A percentile compares a stretch with the other conserved stretches of the same genome.
Evolutionary conservation across 208 protist genomes (phyloP).

Genomic region (Porcisia hertigi): DNA sequence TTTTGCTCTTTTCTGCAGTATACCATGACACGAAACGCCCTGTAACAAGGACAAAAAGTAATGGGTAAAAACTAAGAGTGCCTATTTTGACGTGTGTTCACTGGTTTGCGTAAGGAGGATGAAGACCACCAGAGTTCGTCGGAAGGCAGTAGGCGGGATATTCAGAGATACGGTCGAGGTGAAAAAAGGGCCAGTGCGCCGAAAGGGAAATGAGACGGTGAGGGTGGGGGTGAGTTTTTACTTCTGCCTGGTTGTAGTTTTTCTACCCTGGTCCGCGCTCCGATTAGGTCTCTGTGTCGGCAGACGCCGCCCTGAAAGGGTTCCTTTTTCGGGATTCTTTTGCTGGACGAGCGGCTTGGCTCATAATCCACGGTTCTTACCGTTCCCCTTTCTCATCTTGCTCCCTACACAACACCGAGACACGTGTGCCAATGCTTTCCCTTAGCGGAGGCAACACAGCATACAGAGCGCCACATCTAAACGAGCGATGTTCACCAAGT

Average conservation of each 20-base stretch:
- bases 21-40: neutral
- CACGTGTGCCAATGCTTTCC: neutral
- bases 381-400: neutral
- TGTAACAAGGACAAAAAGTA: neutral
- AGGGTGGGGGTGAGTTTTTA: neutral
- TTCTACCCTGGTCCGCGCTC: neutral
- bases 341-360: too few relatives aligned
- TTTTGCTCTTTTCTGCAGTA: neutral
- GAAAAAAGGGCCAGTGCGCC: neutral
- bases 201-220: neutral
- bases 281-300: neutral
- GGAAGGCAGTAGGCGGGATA: neutral
- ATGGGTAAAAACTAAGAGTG: neutral
- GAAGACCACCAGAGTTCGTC: neutral
- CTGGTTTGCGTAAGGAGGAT: neutral
- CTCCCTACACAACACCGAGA: neutral
- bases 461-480: neutral
- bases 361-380: conserved; percentile 8
- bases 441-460: neutral
- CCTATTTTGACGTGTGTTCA: neutral
- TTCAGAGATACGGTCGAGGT: neutral
- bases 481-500: conserved; percentile 71
- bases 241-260: neutral
- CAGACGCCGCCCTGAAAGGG: neutral
- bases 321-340: neutral